These are phyloP conservation scores for Fusarium miscanthi DNA, from an alignment of 2,329 filamentous ascomycete genomes.

Conservation along the genomic window DNA sequence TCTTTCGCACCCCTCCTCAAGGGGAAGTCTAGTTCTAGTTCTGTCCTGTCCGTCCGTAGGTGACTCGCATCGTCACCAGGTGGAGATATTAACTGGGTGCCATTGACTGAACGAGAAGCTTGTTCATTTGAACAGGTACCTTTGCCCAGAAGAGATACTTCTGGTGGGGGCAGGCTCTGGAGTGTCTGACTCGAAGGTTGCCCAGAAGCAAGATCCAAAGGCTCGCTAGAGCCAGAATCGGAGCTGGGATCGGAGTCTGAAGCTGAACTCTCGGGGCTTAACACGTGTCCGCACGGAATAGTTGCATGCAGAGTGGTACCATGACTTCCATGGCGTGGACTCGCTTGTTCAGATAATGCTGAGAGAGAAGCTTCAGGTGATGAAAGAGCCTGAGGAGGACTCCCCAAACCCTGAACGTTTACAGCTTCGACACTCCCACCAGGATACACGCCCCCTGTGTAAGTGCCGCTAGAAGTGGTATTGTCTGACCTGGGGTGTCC, in stretches of 20 bases:
- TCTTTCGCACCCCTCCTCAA: background rate
- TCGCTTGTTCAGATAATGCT: background rate
- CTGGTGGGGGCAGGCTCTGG: background rate
- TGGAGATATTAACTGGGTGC: background rate
- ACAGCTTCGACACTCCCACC: background rate
- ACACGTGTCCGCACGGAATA: background rate
- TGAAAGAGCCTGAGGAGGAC: background rate
- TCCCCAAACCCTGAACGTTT: slow-evolving; percentile 1
- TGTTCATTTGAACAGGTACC: background rate
- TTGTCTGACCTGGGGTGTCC: background rate
- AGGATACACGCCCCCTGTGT: slow-evolving; percentile 8
- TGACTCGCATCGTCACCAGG: background rate
- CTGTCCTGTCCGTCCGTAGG: background rate
- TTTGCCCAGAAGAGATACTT: background rate
- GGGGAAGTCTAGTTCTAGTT: background rate
- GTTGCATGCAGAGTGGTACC: background rate
- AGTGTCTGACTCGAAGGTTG: background rate
- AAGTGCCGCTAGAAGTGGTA: background rate
- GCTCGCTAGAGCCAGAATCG: background rate
- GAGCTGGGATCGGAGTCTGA: background rate
- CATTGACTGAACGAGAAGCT: background rate
- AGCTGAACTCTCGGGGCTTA: background rate
- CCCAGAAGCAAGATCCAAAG: background rate
- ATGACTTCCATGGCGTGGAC: background rate
- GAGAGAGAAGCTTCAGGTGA: background rate